Evolutionary conservation across 352 stramenopile genomes (phyloP), one percentile per base, ranked within the genome.

Genomic region (Peronospora belbahrii): DNA sequence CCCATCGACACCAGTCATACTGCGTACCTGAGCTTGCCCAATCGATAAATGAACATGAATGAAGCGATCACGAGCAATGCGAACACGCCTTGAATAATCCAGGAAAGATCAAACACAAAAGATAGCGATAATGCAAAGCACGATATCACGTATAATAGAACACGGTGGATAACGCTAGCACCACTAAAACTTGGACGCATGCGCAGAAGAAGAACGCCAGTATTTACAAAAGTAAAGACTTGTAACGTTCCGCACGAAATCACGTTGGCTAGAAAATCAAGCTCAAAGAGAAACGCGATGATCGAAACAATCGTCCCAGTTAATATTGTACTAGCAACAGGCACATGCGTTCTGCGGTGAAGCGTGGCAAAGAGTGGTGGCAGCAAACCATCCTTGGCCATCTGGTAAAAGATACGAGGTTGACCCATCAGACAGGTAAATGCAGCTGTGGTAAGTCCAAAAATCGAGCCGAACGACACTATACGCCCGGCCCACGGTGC

Each of bases 201-300:
- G 11, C 81, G 76, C 22, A 95, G 39, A 10, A 95, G 45, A 23
- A 96, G 60, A 11, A 96, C 83, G n/a, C 86, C 88, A 22, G 86
- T 83, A 61, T 96, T 93, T 10, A 96, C 85, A 43, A 95, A 96
- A n/a, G 85, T 96, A 42, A 96, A 97, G 1, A 96, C 88, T 68
- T 95, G 77, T 0, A 95, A 57, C 6, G 82, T 96, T 24, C 86
- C 88, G 31, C 89, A 86, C 13, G 82, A 95, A 64, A 97, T 97
- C 17, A 96, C 71, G 52, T 94, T 95, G 20, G 88, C 86, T 18
- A 97, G 67, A 31, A 90, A 94, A 47, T 89, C 71, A n/a, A 97
- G 61, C 19, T 95, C 80, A 27, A 96, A 94, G 4, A 95, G 76
- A 23, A 93, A 94, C 19, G 88, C 73, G 34, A 97, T 74, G 9